phyloP scores from a whole-genome alignment of 2,329 filamentous ascomycete genomes.

The Aspergillus tanneri region DNA sequence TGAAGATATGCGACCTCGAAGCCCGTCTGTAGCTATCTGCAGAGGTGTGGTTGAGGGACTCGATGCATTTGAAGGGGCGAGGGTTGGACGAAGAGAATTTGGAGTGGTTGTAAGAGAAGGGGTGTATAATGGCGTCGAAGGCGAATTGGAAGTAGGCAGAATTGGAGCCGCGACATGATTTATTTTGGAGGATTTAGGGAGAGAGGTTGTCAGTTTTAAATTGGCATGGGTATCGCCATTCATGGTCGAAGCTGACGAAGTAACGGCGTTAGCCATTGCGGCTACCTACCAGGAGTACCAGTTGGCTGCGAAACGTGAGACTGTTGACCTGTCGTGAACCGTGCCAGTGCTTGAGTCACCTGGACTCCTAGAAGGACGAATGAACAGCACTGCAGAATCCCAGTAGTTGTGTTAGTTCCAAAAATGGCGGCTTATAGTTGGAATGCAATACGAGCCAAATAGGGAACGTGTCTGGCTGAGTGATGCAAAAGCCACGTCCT shows the following conservation, averaged over 20 bases:
- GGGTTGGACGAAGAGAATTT: constrained; percentile 28
- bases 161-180: constrained; percentile 39
- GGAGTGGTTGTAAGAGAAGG: constrained; percentile 33
- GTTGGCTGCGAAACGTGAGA: constrained; percentile 33
- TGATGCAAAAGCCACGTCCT: constrained; percentile 40
- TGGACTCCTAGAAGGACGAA: constrained; percentile 39
- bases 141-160: constrained; percentile 25
- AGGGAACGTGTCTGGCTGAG: constrained; percentile 31
- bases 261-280: constrained; percentile 41
- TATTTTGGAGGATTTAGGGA: constrained; percentile 31
- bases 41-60: constrained; percentile 38
- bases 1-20: constrained; percentile 30
- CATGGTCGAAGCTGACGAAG: constrained; percentile 36
- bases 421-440: constrained; percentile 24
- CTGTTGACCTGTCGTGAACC: constrained; percentile 27
- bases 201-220: constrained; percentile 38
- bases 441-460: constrained; percentile 34
- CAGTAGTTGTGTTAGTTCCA: constrained; percentile 31
- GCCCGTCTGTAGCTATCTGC: constrained; percentile 35
- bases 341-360: constrained; percentile 41
- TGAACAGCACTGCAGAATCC: constrained; percentile 29
- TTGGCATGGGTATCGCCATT: constrained; percentile 38
- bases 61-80: constrained; percentile 33
- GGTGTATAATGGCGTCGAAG: constrained; percentile 30
- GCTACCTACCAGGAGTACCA: constrained; percentile 30